Base-by-base conservation (phyloP, 1,284 basidiomycete species). In the Tremellales sp. region DNA sequence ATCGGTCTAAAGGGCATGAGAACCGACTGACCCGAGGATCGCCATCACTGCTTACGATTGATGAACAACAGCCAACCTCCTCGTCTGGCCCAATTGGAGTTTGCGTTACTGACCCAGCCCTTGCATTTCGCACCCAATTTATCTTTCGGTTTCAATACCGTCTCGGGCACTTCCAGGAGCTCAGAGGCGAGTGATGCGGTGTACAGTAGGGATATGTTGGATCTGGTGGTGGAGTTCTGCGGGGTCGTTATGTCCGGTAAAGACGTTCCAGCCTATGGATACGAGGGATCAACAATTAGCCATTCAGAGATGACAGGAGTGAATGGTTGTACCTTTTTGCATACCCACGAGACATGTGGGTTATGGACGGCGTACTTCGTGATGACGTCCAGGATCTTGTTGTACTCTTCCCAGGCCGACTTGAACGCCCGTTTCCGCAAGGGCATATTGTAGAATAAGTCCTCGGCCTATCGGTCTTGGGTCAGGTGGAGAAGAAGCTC, bases 331-430 rank as follows among this genome's bases (percentile, higher is more conserved):
- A 85, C 90, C 79, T 94, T 95, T 70, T 91, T 94, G 76, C 90
- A 93, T 3, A 84, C 78, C 74, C 97, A 94, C 0, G 92, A 81
- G 7, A 92, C 83, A 7, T 81, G 81, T 0, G 91, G 81, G 64
- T 97, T 95, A 66, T 97, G 93, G 9, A 93, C 79, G 0, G 95
- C 90, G 63, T 99, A 98, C 54, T 87, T 88, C 1, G 87, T 87
- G n/a, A 97, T 78, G 5, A 98, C 88, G 56, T 97, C 91, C 2
- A 97, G 77, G 29, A 97, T 89, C 21, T 88, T 82, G 7, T 84
- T 79, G 68, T 97, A 98, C 66, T 99, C 95, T 54, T 98, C 95
- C 0, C 90, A 86, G 1, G 85, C 74, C 43, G 83, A 87, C 43
- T 87, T 83, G 48, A 98, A 78, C 0, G 93, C 87, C 8, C 89